phyloP scores from a whole-genome alignment of 148 eudicot genomes.

The Vaccinium myrtillus region DNA sequence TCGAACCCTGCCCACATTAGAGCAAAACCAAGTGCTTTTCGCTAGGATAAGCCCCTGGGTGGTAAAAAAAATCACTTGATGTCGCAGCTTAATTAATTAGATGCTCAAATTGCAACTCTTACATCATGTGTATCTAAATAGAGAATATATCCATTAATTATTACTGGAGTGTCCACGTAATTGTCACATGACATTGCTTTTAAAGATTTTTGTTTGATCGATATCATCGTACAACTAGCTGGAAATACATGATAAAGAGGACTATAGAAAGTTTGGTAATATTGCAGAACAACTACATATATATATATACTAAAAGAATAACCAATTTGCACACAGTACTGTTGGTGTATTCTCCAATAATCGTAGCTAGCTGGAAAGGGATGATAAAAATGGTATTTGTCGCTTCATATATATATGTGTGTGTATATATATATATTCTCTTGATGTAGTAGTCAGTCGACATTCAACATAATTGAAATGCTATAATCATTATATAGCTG shows the following conservation, averaged over 20 bases:
- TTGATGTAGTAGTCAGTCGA: background rate
- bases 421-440: background rate
- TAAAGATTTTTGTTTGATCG: no score
- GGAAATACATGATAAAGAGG: background rate
- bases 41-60: no score
- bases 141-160: no score
- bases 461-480: background rate
- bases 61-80: no score
- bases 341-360: background rate
- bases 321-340: background rate
- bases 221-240: background rate
- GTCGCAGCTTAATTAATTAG: no score
- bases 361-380: conserved; percentile 11
- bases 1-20: no score
- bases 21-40: no score
- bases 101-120: no score
- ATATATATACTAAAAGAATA: background rate
- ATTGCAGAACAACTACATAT: background rate
- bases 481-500: background rate
- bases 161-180: background rate
- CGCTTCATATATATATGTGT: background rate
- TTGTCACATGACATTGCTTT: background rate
- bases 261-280: background rate
- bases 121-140: no score
- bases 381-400: background rate